phyloP scores from a whole-genome alignment of 106 monocot species.

The Phalaenopsis aphrodite region DNA sequence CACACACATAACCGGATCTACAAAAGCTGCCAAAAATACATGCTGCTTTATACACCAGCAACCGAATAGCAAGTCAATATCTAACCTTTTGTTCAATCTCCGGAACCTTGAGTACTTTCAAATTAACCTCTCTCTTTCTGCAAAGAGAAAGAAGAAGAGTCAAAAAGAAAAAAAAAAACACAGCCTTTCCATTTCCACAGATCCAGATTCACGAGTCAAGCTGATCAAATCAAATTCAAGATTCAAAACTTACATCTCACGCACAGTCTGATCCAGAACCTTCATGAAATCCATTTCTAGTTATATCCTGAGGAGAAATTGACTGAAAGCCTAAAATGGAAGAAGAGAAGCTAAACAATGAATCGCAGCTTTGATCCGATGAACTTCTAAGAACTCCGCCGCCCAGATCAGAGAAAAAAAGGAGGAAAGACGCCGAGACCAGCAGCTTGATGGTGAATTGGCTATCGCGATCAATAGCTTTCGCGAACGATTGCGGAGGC shows the following conservation, averaged over 20 bases:
- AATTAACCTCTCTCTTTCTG: conserved; percentile 99
- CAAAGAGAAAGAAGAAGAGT: conserved; percentile 3
- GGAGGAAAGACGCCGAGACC: not conserved
- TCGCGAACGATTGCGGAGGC: too few relatives aligned
- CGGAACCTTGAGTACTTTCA: conserved; percentile 93
- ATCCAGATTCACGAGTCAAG: not conserved
- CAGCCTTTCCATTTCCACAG: not conserved
- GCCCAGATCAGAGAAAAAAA: not conserved
- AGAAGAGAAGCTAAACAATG: not conserved
- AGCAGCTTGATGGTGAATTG: too few relatives aligned
- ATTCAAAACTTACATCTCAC: conserved; percentile 62
- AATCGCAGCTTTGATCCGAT: not conserved
- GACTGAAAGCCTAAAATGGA: not conserved
- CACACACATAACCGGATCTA: not conserved
- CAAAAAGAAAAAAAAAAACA: not conserved
- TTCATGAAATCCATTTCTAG: conserved; percentile 92
- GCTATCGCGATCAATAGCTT: too few relatives aligned
- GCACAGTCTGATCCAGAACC: conserved; percentile 80
- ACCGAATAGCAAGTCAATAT: not conserved
- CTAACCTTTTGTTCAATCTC: conserved; percentile 97
- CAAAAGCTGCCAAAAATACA: conserved; percentile 5
- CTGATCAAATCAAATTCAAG: not conserved
- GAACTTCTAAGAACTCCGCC: not conserved
- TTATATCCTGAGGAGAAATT: not conserved
- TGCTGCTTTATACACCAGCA: not conserved